Evolutionary conservation across 805 yeast genomes (phyloP).

Genomic region (Monosporozyma aerobia): DNA sequence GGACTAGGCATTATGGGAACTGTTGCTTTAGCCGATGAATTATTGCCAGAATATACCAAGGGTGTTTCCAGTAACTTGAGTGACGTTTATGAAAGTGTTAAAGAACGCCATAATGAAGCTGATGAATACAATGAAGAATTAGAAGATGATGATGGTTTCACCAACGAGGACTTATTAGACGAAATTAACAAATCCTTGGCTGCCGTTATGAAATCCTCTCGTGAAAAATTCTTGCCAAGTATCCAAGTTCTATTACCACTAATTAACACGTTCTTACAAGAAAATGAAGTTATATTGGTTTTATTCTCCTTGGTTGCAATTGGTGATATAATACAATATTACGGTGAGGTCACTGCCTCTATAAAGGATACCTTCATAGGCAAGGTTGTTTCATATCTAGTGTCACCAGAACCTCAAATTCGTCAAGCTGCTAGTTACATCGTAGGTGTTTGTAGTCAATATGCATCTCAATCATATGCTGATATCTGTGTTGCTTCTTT

Average conservation of each 20-base stretch:
- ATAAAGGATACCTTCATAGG: conserved; percentile 58
- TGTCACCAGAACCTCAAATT: conserved; percentile 56
- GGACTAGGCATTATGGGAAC: conserved; percentile 62
- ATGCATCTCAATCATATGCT: conserved; percentile 56
- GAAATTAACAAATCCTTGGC: conserved; percentile 73
- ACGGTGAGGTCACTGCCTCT: conserved; percentile 58
- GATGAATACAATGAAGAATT: conserved; percentile 84
- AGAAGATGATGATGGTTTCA: conserved; percentile 74
- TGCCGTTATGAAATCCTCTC: conserved; percentile 56
- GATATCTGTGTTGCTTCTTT: conserved; percentile 62
- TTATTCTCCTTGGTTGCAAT: conserved; percentile 73
- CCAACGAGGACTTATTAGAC: conserved; percentile 84
- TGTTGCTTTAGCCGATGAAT: conserved; percentile 45
- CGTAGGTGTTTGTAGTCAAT: conserved; percentile 79
- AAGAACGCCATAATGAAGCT: conserved; percentile 61
- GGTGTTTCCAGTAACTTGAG: conserved; percentile 52
- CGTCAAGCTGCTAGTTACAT: conserved; percentile 84
- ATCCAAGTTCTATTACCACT: conserved; percentile 60
- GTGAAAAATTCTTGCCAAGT: conserved; percentile 49
- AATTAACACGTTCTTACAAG: conserved; percentile 47
- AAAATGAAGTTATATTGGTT: conserved; percentile 57
- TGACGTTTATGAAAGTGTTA: conserved; percentile 63
- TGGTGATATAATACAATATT: conserved; percentile 71
- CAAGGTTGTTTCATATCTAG: conserved; percentile 56
- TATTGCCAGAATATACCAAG: conserved; percentile 46